phyloP scores from a whole-genome alignment of 768 basidiomycete genomes.

The Podaxis sp. region DNA sequence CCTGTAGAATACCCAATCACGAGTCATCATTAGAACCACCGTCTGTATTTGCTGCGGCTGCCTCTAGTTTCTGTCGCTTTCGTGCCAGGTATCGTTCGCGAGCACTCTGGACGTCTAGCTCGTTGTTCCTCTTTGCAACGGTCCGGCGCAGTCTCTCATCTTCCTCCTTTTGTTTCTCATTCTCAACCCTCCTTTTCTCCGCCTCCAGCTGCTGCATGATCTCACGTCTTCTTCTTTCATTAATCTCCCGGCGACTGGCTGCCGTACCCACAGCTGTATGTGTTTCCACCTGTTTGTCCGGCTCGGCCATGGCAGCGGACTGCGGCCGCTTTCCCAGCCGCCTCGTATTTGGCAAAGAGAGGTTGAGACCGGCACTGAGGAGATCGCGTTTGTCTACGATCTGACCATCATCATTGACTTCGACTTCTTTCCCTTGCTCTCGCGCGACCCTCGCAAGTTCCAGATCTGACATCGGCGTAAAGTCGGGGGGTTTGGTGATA shows the following conservation, averaged over 20 bases:
- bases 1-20: constrained; percentile 1
- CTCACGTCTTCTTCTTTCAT: constrained; percentile 77
- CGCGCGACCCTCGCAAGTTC: constrained; percentile 71
- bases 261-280: constrained; percentile 86
- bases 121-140: constrained; percentile 74
- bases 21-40: background rate
- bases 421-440: constrained; percentile 79
- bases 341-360: constrained; percentile 80
- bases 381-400: constrained; percentile 96
- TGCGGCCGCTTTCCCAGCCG: constrained; percentile 49
- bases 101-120: constrained; percentile 70
- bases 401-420: constrained; percentile 96
- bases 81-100: constrained; percentile 73
- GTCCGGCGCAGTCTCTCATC: constrained; percentile 64
- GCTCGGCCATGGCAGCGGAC: constrained; percentile 19
- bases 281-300: constrained; percentile 33
- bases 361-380: constrained; percentile 87
- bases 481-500: constrained; percentile 69
- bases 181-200: constrained; percentile 58
- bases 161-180: constrained; percentile 57
- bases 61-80: constrained; percentile 75
- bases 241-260: constrained; percentile 77
- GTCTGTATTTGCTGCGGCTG: constrained; percentile 17
- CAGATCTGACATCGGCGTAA: constrained; percentile 63
- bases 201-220: constrained; percentile 77